Base-by-base conservation (phyloP, 345 rosid species). In the Populus tremula region DNA sequence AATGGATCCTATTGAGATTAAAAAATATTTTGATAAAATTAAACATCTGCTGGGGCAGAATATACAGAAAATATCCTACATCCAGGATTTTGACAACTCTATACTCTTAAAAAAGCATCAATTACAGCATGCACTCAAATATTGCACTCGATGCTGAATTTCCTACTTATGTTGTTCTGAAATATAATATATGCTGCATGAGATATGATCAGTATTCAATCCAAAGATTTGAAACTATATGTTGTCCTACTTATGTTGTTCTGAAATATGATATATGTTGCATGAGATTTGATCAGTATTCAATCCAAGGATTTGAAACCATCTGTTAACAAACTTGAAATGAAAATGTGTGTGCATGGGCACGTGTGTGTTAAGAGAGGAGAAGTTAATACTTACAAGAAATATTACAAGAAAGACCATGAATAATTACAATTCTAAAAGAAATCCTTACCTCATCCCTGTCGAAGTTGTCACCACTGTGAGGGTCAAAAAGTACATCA, bases 401-500 rank as follows among this genome's bases (percentile, higher is more conserved):
- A 33, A 33, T 33, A 76, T 13, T 27, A 72, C 17, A 35, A 63
- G 64, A 77, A 63, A 14, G 13, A 31, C 31, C 8, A 35, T 36
- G 18, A 12, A 25, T 61, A 31, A 35, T 70, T 47, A 68, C 13
- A 69, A 47, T 71, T 74, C 67, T 54, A 76, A 31, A 70, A 9
- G 35, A 49, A 20, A 69, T 73, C 27, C 79, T 61, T 78, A 91
- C 96, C 96, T 89, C 96, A 79, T 91, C 96, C 82, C 96, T 89
- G 69, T 88, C 90, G 61, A 82, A 89, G 82, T 89, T 91, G 79
- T 88, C 91, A 23, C 91, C 92, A 1, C 91, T 88, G 80, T 89
- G 95, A 20, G 93, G 95, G 80, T 91, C 95, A 79, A 88, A 89
- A 27, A 89, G 91, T 16, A 91, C 93, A 75, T 91, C 93, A 76